These are phyloP conservation scores for Marasmius tenuissimus DNA, from an alignment of 1,284 basidiomycete genomes.

Conservation along the genomic window DNA sequence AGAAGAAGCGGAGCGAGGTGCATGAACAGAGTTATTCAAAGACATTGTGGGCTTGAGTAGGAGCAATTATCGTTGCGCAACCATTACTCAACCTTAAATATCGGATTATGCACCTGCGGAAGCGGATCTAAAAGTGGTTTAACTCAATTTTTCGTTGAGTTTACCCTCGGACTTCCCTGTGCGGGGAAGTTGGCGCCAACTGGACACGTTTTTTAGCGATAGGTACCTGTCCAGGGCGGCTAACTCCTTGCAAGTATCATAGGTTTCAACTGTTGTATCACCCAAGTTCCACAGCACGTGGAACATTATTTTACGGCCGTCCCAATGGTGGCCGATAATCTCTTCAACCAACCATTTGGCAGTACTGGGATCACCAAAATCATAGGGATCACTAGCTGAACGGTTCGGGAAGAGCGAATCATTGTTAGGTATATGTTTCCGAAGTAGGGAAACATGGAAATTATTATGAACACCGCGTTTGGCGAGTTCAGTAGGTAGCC, in stretches of 20 bases:
- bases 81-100: too few relatives aligned
- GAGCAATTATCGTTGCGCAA: too few relatives aligned
- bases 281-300: slow-evolving; percentile 6
- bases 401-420: background rate
- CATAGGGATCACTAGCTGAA: background rate
- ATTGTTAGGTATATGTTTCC: background rate
- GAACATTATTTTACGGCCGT: background rate
- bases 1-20: too few relatives aligned
- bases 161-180: background rate
- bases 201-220: background rate
- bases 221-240: slow-evolving; percentile 7
- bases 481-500: slow-evolving; percentile 23
- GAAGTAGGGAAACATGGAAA: slow-evolving; percentile 17
- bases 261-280: slow-evolving; percentile 6
- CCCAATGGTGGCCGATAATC: slow-evolving; percentile 2
- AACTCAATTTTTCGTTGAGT: background rate
- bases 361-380: slow-evolving; percentile 6
- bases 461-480: slow-evolving; percentile 19
- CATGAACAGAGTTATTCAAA: too few relatives aligned
- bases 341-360: slow-evolving; percentile 5
- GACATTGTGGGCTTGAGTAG: too few relatives aligned
- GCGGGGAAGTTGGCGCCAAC: slow-evolving; percentile 6
- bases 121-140: too few relatives aligned
- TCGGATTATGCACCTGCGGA: too few relatives aligned
- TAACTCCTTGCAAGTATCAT: slow-evolving; percentile 2